Evolutionary conservation across 2,329 filamentous ascomycete species (phyloP), one percentile per base, ranked within the genome.

Genomic region (Pyrenophora graminea): DNA sequence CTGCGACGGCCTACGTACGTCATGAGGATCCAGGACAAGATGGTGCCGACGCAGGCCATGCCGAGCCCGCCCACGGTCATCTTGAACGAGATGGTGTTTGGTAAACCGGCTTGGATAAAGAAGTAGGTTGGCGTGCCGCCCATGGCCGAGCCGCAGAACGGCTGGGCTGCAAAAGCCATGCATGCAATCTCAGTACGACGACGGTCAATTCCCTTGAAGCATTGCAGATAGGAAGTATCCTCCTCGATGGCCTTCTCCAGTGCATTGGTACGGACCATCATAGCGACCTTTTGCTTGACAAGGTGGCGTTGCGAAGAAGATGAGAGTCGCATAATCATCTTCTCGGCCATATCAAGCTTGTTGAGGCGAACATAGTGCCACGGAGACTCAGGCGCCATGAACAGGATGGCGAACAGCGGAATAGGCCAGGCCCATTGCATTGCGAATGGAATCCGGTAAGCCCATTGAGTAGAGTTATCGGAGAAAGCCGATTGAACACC

Each of bases 211-310:
- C 90, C 89, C 68, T 81, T 86, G 80, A 95, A 93, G 75, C 90
- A 95, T 68, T 95, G 89, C 59, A 82, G 74, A 71, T 93, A 95
- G 39, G 81, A 85, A 4, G 88, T 82, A 36, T 89, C 88, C 10
- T 78, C 76, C 37, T 44, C 52, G 13, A 90, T 86, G 68, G 81
- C 76, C 65, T 88, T 80, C 70, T 95, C 91, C 4, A 94, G 76
- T 0, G 87, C 86, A 1, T 88, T 90, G 0, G 90, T 96, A 64
- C 92, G 89, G 1, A 89, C 83, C 86, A 96, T 95, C 89, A 95
- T 92, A 9, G 60, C 53, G 46, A 95, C 79, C 72, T 90, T 87
- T 17, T 45, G 47, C 40, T 45, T 45, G 10, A 31, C 13, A 10
- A 38, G 30, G 9, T 49, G 17, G 15, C 27, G 40, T 42, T 49